Base-by-base conservation (phyloP, 495 filamentous ascomycete genomes). In the Astrocystis sublimbata region DNA sequence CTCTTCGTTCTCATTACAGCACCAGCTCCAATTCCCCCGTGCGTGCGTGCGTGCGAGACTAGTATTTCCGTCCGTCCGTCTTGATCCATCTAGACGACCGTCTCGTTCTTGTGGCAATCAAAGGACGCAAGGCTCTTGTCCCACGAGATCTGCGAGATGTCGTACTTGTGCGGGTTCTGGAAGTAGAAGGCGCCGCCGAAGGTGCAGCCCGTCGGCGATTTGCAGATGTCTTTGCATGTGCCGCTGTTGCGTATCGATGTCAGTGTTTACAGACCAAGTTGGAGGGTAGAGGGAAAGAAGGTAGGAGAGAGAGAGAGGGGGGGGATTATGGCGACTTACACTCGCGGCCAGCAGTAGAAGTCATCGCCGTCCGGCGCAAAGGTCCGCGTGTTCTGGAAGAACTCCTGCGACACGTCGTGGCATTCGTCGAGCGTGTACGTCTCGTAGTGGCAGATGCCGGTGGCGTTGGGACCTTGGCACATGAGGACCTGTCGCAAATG, bases 201-300 rank as follows among this genome's bases (percentile, higher is more conserved):
- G 17, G 77, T 78, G 71, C 78, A 81, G 45, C 78, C 78, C n/a
- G 68, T 70, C n/a, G 76, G 75, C 21, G 75, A 76, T 0, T 53
- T 76, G 74, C 78, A 79, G 26, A 77, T 71, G 3, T 67, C 71
- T 21, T 61, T 68, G 65, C 78, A 81, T 21, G 53, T 57, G 49
- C 60, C 62, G 26, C 69, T 72, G 51, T 35, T 10, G 17, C 17
- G n/a, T 9, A 5, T 4, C 30, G 5, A n/a, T 6, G 9, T 30
- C 30, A 49, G 51, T 7, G 24, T 1, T 15, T 19, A 15, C 6
- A 24, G 23, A 6, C n/a, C 46, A 12, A 1, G 13, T 35, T 49
- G 24, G 15, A 3, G n/a, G 8, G 47, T 4, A 3, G 23, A n/a
- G 35, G 41, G 24, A 21, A 21, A 23, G 21, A 50, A 28, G 8